These are phyloP conservation scores for Solanum hybrid DNA, from an alignment of 305 asterid genomes.

Conservation along the genomic window DNA sequence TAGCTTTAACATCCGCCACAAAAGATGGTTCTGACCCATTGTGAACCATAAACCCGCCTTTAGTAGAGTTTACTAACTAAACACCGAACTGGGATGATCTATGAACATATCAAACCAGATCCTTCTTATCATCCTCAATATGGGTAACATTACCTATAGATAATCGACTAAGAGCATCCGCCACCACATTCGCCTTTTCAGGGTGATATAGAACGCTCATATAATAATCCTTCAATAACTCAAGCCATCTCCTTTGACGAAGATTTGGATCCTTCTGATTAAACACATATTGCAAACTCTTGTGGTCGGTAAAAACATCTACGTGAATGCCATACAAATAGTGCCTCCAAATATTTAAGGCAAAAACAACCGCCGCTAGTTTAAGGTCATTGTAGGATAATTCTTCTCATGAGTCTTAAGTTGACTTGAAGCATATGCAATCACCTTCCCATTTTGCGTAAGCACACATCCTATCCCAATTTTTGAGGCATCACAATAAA, in stretches of 20 bases:
- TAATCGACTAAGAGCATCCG: neutral
- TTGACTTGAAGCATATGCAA: neutral
- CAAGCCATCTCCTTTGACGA: neutral
- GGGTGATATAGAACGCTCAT: neutral
- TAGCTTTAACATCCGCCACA: no score
- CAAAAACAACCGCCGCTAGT: neutral
- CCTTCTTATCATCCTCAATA: neutral
- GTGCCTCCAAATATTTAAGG: neutral
- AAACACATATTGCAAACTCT: neutral
- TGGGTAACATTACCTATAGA: neutral
- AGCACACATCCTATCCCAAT: neutral
- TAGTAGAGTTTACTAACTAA: neutral
- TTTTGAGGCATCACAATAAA: no score
- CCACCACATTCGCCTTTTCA: neutral
- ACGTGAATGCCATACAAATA: neutral
- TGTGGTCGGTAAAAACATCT: neutral
- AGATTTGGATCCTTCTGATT: neutral
- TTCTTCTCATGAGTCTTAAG: neutral
- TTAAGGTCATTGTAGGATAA: neutral
- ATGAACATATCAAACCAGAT: neutral
- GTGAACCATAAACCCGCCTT: no score
- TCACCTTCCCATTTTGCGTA: neutral
- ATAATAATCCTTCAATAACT: neutral
- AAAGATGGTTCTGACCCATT: no score
- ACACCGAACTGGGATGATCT: neutral